phyloP scores from a whole-genome alignment of 2,329 filamentous ascomycete genomes.

The Ophiostoma himal-ulmi region DNA sequence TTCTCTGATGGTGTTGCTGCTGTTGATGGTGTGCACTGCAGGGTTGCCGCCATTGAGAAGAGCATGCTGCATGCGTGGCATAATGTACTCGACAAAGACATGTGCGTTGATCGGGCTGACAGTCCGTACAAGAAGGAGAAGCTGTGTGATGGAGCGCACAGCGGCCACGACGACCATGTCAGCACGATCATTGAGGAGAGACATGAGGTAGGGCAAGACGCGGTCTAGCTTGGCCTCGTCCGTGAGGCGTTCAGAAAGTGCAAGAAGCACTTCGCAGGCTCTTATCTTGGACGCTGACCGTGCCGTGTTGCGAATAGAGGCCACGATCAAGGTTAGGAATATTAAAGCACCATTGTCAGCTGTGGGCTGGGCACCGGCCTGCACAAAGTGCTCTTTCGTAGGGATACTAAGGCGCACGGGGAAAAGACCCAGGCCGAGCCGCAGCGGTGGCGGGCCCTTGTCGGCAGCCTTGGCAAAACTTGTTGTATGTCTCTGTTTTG shows the following conservation, averaged over 20 bases:
- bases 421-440: slow-evolving; percentile 58
- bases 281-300: slow-evolving; percentile 80
- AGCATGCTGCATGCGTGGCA: slow-evolving; percentile 56
- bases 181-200: slow-evolving; percentile 71
- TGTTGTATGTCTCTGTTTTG: neutral
- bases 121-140: slow-evolving; percentile 80
- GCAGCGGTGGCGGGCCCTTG: slow-evolving; percentile 32
- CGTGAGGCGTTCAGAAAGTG: slow-evolving; percentile 83
- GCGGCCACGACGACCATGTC: slow-evolving; percentile 82
- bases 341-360: slow-evolving; percentile 87
- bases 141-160: slow-evolving; percentile 78
- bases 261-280: slow-evolving; percentile 84
- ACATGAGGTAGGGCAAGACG: slow-evolving; percentile 83
- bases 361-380: slow-evolving; percentile 53
- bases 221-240: slow-evolving; percentile 95
- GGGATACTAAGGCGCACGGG: slow-evolving; percentile 82
- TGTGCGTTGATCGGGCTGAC: slow-evolving; percentile 72
- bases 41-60: slow-evolving; percentile 38
- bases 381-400: slow-evolving; percentile 68
- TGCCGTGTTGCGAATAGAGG: slow-evolving; percentile 82
- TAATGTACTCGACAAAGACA: slow-evolving; percentile 62
- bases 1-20: slow-evolving; percentile 11
- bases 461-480: slow-evolving; percentile 24
- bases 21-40: neutral
- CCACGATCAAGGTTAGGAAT: slow-evolving; percentile 81